These are phyloP conservation scores for Litsea cubeba DNA, from an alignment of 164 flowering plant species.

Conservation along the genomic window DNA sequence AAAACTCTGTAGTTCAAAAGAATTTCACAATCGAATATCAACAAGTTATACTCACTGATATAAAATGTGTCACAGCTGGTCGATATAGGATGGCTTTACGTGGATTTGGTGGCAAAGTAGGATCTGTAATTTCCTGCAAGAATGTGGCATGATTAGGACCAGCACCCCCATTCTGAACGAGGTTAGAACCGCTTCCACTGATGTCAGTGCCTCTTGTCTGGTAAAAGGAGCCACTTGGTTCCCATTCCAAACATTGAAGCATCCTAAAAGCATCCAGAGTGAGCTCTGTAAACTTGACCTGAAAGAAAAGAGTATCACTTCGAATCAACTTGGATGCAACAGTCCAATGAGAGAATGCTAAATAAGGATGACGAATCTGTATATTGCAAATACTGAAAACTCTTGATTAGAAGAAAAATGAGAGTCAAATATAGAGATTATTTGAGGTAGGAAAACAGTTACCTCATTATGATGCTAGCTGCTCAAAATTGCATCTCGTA, in stretches of 20 bases:
- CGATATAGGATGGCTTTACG: slow-evolving; percentile 73
- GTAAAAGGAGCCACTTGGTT: slow-evolving; percentile 87
- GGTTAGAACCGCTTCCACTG: slow-evolving; percentile 23
- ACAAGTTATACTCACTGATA: slow-evolving; percentile 60
- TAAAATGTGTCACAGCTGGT: slow-evolving; percentile 64
- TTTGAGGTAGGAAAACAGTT: too few relatives aligned
- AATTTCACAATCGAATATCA: background rate
- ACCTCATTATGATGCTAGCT: slow-evolving; percentile 93
- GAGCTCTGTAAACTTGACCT: slow-evolving; percentile 90
- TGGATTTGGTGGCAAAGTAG: slow-evolving; percentile 75
- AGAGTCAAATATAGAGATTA: too few relatives aligned
- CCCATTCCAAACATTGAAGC: slow-evolving; percentile 96
- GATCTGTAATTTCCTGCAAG: slow-evolving; percentile 62
- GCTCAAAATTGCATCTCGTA: slow-evolving; percentile 71
- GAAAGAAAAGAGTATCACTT: slow-evolving; percentile 14
- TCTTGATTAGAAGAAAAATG: too few relatives aligned
- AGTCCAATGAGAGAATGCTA: background rate
- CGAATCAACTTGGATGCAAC: background rate
- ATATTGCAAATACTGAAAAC: too few relatives aligned
- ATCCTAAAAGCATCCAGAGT: slow-evolving; percentile 79
- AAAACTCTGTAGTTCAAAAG: background rate
- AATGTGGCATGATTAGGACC: slow-evolving; percentile 35
- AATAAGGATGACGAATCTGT: too few relatives aligned
- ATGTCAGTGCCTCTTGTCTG: slow-evolving; percentile 26
- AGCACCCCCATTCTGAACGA: slow-evolving; percentile 43